Conservation (phyloP, 495 filamentous ascomycete genomes). For the Immersiella caudata region DNA sequence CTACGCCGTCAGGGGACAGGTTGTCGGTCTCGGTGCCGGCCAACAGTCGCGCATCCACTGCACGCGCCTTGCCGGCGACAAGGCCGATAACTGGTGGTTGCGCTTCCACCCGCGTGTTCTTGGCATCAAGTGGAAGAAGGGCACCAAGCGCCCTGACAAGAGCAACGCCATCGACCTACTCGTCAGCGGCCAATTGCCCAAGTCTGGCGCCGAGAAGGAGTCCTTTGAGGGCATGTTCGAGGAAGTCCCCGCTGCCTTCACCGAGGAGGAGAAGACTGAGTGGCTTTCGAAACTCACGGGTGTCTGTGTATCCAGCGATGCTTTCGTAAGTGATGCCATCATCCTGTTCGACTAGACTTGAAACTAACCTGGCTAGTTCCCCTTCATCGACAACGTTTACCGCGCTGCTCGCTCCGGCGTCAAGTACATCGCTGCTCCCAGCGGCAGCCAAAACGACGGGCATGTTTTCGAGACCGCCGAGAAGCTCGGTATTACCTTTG, state of each 20-base stretch:
- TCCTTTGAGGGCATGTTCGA: constrained; percentile 90
- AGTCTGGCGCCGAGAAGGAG: constrained; percentile 76
- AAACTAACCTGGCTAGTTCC: constrained; percentile 65
- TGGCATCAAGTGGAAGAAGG: constrained; percentile 92
- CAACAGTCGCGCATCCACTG: constrained; percentile 98
- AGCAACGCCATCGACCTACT: constrained; percentile 96
- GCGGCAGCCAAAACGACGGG: constrained; percentile 88
- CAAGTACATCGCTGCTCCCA: constrained; percentile 93
- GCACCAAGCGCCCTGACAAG: constrained; percentile 94
- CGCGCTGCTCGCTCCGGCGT: constrained; percentile 82
- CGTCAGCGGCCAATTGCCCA: constrained; percentile 84
- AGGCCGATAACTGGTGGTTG: constrained; percentile 99
- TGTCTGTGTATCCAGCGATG: constrained; percentile 88
- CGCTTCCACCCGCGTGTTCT: constrained; percentile 89
- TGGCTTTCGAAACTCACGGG: constrained; percentile 81
- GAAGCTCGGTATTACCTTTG: constrained; percentile 87
- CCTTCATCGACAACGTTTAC: constrained; percentile 97
- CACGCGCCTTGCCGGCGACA: constrained; percentile 96
- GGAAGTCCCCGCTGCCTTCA: constrained; percentile 83
- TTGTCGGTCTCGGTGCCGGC: constrained; percentile 91
- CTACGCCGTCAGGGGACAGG: constrained; percentile 92
- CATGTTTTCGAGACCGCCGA: constrained; percentile 90
- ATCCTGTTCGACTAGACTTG: neutral
- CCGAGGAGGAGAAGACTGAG: constrained; percentile 75
- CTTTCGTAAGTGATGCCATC: constrained; percentile 74